Evolutionary conservation across 108 stramenopile genomes (phyloP), one percentile per base, ranked within the genome.

Genomic region (Cafeteria roenbergensis): DNA sequence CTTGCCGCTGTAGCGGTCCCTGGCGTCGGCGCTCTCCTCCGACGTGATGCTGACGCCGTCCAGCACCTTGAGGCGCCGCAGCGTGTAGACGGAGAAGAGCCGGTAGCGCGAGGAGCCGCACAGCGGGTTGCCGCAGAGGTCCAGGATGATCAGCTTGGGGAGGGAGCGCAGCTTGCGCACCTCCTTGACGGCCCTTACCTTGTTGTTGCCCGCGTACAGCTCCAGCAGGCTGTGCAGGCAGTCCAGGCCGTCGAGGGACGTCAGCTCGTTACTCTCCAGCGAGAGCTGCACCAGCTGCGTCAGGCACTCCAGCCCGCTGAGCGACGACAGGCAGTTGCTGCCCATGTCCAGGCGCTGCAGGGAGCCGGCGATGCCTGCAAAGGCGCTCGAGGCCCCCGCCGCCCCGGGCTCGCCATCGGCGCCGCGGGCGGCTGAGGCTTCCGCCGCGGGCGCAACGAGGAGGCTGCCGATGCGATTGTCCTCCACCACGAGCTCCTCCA

Each of bases 141-240:
- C 77, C 2, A 78, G 36, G 36, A 78, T 78, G 34, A 78, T 67
- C 37, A 78, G 66, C n/a, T 66, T 54, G 24, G 77, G 70, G 1
- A 78, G 51, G 8, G 30, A 37, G 17, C 65, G 69, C 21, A 78
- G 59, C 25, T 53, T 51, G 51, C 71, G 65, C 27, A 78, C n/a
- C 71, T 78, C 30, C 6, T 14, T 14, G 25, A 68, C 30, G 12
- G 64, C 59, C 34, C 35, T 25, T 29, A 78, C 37, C 48, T 64
- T 50, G 33, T 78, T 78, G 55, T 78, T 75, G 29, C 77, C 77
- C 14, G 68, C 64, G 74, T 78, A 78, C 26, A 78, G 38, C 68
- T 78, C 77, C 77, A 78, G 72, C 52, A 78, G 62, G 29, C 25
- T 36, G 20, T 22, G 24, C 22, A 75, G 26, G 1, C 37, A 42